Evolutionary conservation across 495 filamentous ascomycete species (phyloP).

Genomic region (Aspergillus wentii): DNA sequence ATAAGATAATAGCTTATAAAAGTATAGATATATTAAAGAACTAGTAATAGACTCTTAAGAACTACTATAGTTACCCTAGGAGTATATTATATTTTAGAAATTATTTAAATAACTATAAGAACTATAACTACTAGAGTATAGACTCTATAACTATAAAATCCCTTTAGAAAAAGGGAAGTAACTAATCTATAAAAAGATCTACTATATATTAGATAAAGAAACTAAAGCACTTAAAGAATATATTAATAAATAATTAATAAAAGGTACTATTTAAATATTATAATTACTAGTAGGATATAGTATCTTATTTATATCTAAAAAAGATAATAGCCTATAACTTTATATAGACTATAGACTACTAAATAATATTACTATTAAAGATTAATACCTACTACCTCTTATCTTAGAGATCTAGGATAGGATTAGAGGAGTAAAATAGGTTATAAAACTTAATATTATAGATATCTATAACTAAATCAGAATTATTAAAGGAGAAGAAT

Average conservation of each 20-base stretch:
- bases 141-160: conserved; percentile 4
- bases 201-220: conserved; percentile 10
- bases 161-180: conserved; percentile 4
- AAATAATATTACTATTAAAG: conserved; percentile 20
- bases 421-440: conserved; percentile 15
- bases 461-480: conserved; percentile 9
- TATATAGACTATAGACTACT: conserved; percentile 19
- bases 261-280: conserved; percentile 9
- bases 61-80: neutral
- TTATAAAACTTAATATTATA: conserved; percentile 19
- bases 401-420: conserved; percentile 14
- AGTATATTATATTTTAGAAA: conserved; percentile 3
- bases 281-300: conserved; percentile 8
- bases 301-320: conserved; percentile 20
- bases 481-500: conserved; percentile 11
- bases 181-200: conserved; percentile 6
- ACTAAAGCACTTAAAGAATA: conserved; percentile 12
- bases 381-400: conserved; percentile 16
- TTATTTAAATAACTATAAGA: conserved; percentile 7
- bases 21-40: neutral
- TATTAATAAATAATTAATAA: conserved; percentile 12
- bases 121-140: conserved; percentile 1
- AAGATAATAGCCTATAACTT: conserved; percentile 13
- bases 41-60: neutral
- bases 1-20: neutral